Evolutionary conservation across 1,139 yeast genomes (phyloP).

Genomic region (Geotrichum australiense): DNA sequence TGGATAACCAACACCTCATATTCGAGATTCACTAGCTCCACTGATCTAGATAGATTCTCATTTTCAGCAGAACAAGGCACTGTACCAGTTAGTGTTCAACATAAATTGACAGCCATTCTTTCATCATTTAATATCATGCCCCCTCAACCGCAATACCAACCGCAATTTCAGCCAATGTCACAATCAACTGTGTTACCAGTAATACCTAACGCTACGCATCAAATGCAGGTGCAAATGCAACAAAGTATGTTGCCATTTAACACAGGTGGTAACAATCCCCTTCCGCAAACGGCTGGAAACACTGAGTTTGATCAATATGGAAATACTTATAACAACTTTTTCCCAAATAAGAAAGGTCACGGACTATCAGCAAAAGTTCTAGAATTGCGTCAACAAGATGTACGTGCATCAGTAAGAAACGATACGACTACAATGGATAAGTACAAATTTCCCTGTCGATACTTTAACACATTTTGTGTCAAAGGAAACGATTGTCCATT

Average conservation of each 20-base stretch:
- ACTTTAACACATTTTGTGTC: constrained; percentile 12
- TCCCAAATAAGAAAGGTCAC: background rate
- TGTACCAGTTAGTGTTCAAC: too few species aligned
- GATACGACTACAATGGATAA: constrained; percentile 18
- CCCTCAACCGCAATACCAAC: too few species aligned
- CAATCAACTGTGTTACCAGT: too few species aligned
- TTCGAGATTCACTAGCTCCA: constrained; percentile 4
- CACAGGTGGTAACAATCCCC: too few species aligned
- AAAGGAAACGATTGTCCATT: background rate
- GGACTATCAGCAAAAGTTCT: constrained; percentile 9
- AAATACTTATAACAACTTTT: background rate
- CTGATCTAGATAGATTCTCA: constrained; percentile 4
- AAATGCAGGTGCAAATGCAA: too few species aligned
- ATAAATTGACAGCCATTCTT: too few species aligned
- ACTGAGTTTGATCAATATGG: background rate
- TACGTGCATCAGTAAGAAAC: constrained; percentile 22
- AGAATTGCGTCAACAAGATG: constrained; percentile 20
- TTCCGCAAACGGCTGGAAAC: background rate
- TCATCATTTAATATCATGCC: too few species aligned
- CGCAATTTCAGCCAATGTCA: too few species aligned
- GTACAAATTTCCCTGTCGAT: constrained; percentile 21
- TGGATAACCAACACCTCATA: constrained; percentile 17
- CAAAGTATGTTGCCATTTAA: too few species aligned
- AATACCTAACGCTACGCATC: too few species aligned
- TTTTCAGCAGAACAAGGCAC: too few species aligned